phyloP scores from a whole-genome alignment of 2,329 filamentous ascomycete species.

The Blastomyces parvus region DNA sequence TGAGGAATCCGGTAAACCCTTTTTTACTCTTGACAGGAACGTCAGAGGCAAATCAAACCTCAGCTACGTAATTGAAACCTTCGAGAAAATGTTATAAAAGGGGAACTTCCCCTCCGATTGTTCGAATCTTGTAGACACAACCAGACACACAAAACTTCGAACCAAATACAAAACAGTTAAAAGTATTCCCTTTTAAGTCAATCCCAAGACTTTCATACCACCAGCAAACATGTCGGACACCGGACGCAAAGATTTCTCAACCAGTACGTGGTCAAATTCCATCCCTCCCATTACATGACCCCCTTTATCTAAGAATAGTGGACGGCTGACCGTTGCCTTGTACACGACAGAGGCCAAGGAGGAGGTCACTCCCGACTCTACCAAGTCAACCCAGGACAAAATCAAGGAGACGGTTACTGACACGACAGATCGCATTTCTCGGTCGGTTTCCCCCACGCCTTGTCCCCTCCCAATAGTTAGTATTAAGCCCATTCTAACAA shows the following conservation, averaged over 20 bases:
- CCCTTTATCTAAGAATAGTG: background rate
- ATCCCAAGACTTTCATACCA: background rate
- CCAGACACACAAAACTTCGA: no score
- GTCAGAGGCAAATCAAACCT: background rate
- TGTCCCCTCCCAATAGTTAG: background rate
- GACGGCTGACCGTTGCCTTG: background rate
- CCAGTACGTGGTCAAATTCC: slow-evolving; percentile 30
- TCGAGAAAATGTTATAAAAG: background rate
- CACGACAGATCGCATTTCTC: slow-evolving; percentile 45
- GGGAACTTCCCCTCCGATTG: background rate
- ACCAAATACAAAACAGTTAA: no score
- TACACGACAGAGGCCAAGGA: slow-evolving; percentile 42
- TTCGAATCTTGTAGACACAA: background rate
- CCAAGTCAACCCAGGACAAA: slow-evolving; percentile 54
- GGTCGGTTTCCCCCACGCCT: slow-evolving; percentile 26
- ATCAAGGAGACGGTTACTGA: slow-evolving; percentile 49
- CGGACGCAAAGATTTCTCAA: slow-evolving; percentile 52
- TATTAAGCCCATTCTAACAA: background rate
- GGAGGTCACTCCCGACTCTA: slow-evolving; percentile 48
- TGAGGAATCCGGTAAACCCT: background rate
- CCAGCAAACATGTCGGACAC: slow-evolving; percentile 48
- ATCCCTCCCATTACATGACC: background rate
- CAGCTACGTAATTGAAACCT: background rate
- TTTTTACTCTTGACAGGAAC: background rate
- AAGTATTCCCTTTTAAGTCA: background rate